These are phyloP conservation scores for Cylindrotheca closterium DNA, from an alignment of 108 stramenopile genomes.

Conservation along the genomic window DNA sequence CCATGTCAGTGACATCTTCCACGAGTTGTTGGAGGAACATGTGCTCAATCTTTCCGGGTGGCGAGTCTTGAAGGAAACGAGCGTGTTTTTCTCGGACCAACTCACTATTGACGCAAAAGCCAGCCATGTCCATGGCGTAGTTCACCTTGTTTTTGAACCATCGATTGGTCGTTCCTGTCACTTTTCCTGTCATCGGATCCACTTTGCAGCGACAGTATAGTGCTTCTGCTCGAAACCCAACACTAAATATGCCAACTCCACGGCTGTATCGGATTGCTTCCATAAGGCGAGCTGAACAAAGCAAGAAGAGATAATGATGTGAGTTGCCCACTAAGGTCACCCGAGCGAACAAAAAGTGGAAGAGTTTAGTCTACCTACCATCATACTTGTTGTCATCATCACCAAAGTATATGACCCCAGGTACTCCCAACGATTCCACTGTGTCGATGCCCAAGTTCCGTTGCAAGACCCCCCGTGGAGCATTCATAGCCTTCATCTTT, in stretches of 20 bases:
- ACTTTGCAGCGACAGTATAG: slow-evolving; percentile 11
- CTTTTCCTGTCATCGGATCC: slow-evolving; percentile 16
- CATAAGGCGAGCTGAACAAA: slow-evolving; percentile 6
- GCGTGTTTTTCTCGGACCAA: background rate
- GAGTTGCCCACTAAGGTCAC: too few relatives aligned
- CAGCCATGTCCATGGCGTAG: slow-evolving; percentile 16
- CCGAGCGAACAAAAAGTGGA: too few relatives aligned
- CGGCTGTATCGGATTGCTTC: background rate
- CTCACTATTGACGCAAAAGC: slow-evolving; percentile 3
- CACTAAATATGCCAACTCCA: slow-evolving; percentile 6
- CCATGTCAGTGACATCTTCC: slow-evolving; percentile 1
- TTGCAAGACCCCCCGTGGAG: slow-evolving; percentile 9
- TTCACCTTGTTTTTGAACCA: background rate
- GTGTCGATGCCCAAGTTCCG: slow-evolving; percentile 16
- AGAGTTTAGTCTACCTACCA: background rate
- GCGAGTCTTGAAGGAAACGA: background rate
- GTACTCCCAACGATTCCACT: background rate
- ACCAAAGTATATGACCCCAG: slow-evolving; percentile 26
- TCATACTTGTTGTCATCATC: slow-evolving; percentile 28
- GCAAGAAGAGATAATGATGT: too few relatives aligned
- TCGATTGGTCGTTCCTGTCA: background rate
- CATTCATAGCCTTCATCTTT: background rate
- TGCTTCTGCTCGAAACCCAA: slow-evolving; percentile 5
- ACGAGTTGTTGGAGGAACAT: slow-evolving; percentile 2
- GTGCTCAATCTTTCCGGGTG: slow-evolving; percentile 1